phyloP scores from a whole-genome alignment of 257 asterid genomes.

The Phtheirospermum japonicum region DNA sequence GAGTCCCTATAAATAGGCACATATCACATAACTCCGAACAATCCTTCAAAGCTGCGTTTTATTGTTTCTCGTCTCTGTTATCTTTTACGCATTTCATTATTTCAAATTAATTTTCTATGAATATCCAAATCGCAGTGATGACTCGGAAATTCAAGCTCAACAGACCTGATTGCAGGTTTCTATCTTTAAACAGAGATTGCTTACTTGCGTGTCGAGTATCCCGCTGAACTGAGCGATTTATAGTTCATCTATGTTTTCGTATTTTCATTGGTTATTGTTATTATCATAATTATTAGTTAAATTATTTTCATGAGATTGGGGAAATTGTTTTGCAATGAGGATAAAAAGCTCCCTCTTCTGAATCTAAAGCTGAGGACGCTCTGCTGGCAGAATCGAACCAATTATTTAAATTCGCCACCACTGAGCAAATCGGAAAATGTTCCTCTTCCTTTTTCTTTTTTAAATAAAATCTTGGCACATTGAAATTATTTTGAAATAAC shows the following conservation, averaged over 20 bases:
- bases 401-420: slow-evolving; percentile 44
- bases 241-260: no score
- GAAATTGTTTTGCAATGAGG: slow-evolving; percentile 54
- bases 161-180: slow-evolving; percentile 83
- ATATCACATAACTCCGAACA: no score
- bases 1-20: no score
- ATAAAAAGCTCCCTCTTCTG: slow-evolving; percentile 96
- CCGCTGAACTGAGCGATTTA: slow-evolving; percentile 93
- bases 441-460: no score
- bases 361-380: slow-evolving; percentile 50
- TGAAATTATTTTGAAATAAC: no score
- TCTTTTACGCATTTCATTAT: no score
- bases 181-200: slow-evolving; percentile 27
- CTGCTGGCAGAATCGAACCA: slow-evolving; percentile 98
- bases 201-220: slow-evolving; percentile 65
- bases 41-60: no score
- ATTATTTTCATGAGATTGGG: no score
- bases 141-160: slow-evolving; percentile 84
- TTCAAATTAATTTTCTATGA: no score
- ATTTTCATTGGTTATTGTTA: neutral
- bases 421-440: no score
- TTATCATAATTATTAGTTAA: neutral
- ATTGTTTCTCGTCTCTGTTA: no score
- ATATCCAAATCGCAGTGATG: slow-evolving; percentile 49
- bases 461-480: no score